Evolutionary conservation across 225 moss, liverwort and hornwort genomes (phyloP).

Genomic region (Ulota crispa): DNA sequence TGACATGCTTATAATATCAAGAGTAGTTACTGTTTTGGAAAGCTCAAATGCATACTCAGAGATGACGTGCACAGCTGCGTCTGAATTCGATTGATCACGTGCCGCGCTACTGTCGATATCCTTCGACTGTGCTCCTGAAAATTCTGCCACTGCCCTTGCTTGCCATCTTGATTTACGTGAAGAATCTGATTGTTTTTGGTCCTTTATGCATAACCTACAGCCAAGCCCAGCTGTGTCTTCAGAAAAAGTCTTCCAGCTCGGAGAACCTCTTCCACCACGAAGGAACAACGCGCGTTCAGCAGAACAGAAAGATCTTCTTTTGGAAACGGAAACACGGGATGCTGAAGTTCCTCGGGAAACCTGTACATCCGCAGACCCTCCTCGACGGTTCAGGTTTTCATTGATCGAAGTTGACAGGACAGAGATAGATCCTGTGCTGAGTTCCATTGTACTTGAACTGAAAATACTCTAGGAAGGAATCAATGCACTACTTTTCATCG

Average conservation of each 20-base stretch:
- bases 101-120: constrained; percentile 18
- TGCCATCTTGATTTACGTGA: constrained; percentile 41
- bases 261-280: constrained; percentile 21
- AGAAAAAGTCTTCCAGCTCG: constrained; percentile 28
- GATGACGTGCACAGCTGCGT: constrained; percentile 35
- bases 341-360: constrained; percentile 34
- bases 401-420: constrained; percentile 32
- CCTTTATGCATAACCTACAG: constrained; percentile 43
- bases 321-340: constrained; percentile 30
- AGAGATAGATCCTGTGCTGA: constrained; percentile 35
- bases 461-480: constrained; percentile 25
- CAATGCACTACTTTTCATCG: constrained; percentile 23
- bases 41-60: constrained; percentile 39
- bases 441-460: constrained; percentile 40
- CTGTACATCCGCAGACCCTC: constrained; percentile 39
- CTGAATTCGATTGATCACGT: constrained; percentile 17
- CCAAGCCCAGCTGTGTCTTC: constrained; percentile 39
- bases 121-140: constrained; percentile 27
- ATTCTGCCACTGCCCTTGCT: constrained; percentile 40
- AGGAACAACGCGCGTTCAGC: constrained; percentile 23
- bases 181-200: constrained; percentile 10
- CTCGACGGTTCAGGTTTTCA: constrained; percentile 38
- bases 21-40: not conserved
- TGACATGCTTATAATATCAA: not conserved
- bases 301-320: constrained; percentile 21